Conservation (phyloP, 2,329 filamentous ascomycete genomes). For the Penicillium sp. region DNA sequence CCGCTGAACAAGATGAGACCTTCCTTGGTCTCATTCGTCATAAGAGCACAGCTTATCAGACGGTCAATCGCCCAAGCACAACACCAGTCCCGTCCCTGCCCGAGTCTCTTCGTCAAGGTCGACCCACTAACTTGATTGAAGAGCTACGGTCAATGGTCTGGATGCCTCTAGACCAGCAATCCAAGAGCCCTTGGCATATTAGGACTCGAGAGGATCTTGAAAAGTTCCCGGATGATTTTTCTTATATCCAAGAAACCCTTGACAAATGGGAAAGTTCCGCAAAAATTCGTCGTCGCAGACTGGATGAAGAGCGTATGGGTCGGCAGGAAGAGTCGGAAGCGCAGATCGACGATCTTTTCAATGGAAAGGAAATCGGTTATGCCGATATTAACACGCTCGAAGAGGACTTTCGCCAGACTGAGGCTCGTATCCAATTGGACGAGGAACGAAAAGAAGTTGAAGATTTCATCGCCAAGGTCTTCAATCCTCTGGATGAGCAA, state of each 20-base stretch:
- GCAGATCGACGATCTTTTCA: slow-evolving; percentile 55
- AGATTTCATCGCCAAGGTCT: slow-evolving; percentile 51
- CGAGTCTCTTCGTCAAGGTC: slow-evolving; percentile 32
- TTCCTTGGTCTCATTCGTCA: slow-evolving; percentile 49
- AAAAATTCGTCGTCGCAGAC: slow-evolving; percentile 42
- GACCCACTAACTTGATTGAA: slow-evolving; percentile 27
- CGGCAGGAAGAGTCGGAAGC: slow-evolving; percentile 54
- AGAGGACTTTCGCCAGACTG: slow-evolving; percentile 54
- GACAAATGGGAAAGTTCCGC: slow-evolving; percentile 49
- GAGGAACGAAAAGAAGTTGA: slow-evolving; percentile 55
- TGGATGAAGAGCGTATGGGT: slow-evolving; percentile 49
- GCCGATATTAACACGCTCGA: slow-evolving; percentile 56
- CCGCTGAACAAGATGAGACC: slow-evolving; percentile 42
- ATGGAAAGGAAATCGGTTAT: slow-evolving; percentile 57
- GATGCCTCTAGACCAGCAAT: slow-evolving; percentile 32
- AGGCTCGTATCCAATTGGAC: slow-evolving; percentile 51
- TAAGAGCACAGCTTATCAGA: slow-evolving; percentile 44
- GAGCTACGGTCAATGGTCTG: slow-evolving; percentile 38
- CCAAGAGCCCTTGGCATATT: slow-evolving; percentile 34
- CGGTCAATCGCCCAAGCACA: slow-evolving; percentile 25
- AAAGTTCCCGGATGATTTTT: slow-evolving; percentile 43
- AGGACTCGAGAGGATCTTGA: slow-evolving; percentile 34
- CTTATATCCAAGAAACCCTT: slow-evolving; percentile 42
- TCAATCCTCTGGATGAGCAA: slow-evolving; percentile 49
- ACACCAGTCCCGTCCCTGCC: slow-evolving; percentile 31